These are phyloP conservation scores for Suillus hirtellus DNA, from an alignment of 768 basidiomycete species.

Conservation along the genomic window DNA sequence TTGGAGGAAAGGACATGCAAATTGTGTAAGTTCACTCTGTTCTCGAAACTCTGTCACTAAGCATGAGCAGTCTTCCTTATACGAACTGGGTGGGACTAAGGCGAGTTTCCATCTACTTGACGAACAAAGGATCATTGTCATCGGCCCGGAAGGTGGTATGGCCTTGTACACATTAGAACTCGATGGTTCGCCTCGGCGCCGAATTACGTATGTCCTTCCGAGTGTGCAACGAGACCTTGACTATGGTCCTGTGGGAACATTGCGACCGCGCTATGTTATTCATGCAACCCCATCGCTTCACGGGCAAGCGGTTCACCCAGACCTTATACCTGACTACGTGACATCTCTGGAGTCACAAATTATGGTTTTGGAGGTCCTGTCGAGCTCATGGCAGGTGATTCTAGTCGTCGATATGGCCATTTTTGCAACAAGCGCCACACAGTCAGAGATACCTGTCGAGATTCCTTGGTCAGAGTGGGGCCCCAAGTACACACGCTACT, in stretches of 20 bases:
- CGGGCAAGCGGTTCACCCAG: not conserved
- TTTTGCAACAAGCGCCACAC: not conserved
- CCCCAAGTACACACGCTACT: not conserved
- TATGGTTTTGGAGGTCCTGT: not conserved
- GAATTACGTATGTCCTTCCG: not conserved
- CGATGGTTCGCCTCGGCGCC: not conserved
- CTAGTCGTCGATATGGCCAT: conserved; percentile 1
- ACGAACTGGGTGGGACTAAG: not conserved
- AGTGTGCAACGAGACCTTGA: not conserved
- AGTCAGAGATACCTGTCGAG: not conserved
- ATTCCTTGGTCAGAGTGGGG: conserved; percentile 3
- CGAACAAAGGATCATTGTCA: not conserved
- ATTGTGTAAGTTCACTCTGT: not conserved
- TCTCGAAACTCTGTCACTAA: not conserved
- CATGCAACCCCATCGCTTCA: not conserved
- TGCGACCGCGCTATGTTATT: not conserved
- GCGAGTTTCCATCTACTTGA: not conserved
- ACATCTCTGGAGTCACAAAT: not conserved
- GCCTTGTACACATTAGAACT: conserved; percentile 1
- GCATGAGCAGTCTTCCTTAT: not conserved
- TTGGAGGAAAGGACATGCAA: not conserved
- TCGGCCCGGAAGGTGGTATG: not conserved
- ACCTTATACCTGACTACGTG: not conserved
- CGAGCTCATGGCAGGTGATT: not conserved
- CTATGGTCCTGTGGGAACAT: not conserved